Evolutionary conservation across 2,329 filamentous ascomycete genomes (phyloP), one percentile per base, ranked within the genome.

Genomic region (Alternaria angustiovoidea): DNA sequence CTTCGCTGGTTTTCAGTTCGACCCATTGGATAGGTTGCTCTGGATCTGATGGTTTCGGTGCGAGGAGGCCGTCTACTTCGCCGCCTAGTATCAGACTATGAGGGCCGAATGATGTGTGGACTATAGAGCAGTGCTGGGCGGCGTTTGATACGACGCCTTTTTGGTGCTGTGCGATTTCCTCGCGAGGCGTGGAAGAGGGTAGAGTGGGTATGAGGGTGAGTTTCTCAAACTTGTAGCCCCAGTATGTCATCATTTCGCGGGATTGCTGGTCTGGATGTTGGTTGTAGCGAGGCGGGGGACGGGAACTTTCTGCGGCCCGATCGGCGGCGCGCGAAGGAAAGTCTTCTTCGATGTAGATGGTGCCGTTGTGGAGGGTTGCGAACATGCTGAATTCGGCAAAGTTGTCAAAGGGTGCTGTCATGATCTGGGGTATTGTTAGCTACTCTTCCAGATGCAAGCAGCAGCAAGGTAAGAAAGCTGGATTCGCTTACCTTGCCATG

Each of bases 211-310:
- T 81, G 2, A 95, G 89, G 7, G 89, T 88, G 2, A 99, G 80
- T 0, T 92, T 91, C 79, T 99, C 95, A 72, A 99, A 99, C 76
- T 99, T 99, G 82, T 99, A 99, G 36, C 94, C 94, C 94, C 94
- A 98, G 74, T 89, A 99, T 51, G 90, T 88, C 93, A 97, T 97
- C 65, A 94, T 83, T 59, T 95, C 91, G 51, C 91, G 89, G 0
- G 91, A 86, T 74, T 84, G 82, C 72, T 83, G 80, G 70, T 87
- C 81, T 70, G 85, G 80, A 66, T 87, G 81, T 9, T 70, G 68
- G 43, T 30, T 30, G 28, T 70, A 53, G 18, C 67, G 65, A 8
- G 70, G 64, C 5, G 65, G 69, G 6, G 70, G 70, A 2, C 70
- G 65, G 18, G 59, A 47, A 22, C 70, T 54, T 63, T 76, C 70